Evolutionary conservation across 176 grass and related monocot species (phyloP).

Genomic region (Oryza coarctata): DNA sequence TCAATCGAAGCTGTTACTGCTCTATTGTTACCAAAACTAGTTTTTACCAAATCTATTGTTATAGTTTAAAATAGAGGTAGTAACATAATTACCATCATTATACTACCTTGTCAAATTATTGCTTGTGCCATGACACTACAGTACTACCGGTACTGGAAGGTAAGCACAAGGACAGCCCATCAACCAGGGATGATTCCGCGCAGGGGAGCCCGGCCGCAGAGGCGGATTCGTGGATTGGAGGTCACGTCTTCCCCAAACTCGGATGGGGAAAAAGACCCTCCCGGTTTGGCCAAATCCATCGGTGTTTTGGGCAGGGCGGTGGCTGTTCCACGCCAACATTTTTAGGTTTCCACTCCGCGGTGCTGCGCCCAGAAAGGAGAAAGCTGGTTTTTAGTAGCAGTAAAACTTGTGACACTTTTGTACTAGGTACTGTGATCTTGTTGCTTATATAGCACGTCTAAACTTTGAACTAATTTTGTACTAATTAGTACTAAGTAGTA

Average conservation of each 20-base stretch:
- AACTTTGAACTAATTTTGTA: too few species aligned
- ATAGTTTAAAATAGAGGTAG: too few species aligned
- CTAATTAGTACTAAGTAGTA: too few species aligned
- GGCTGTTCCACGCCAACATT: neutral
- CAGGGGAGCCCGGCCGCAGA: neutral
- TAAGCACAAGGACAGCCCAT: conserved; percentile 8
- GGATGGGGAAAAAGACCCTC: neutral
- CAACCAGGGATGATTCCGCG: neutral
- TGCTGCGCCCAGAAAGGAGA: neutral
- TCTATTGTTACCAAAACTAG: neutral
- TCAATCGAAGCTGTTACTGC: neutral
- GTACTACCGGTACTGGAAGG: neutral
- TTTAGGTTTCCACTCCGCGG: neutral
- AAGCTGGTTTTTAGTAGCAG: neutral
- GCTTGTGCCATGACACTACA: neutral
- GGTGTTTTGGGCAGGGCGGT: neutral
- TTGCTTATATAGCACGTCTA: neutral
- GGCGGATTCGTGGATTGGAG: conserved; percentile 19
- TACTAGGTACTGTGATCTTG: too few species aligned
- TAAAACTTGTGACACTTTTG: too few species aligned
- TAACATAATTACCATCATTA: too few species aligned
- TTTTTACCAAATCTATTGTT: too few species aligned
- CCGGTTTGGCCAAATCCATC: neutral
- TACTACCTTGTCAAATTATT: neutral
- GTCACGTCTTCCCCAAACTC: conserved; percentile 6